Evolutionary conservation across 2,329 filamentous ascomycete genomes (phyloP), one percentile per base, ranked within the genome.

Genomic region (Curvularia spicifera): DNA sequence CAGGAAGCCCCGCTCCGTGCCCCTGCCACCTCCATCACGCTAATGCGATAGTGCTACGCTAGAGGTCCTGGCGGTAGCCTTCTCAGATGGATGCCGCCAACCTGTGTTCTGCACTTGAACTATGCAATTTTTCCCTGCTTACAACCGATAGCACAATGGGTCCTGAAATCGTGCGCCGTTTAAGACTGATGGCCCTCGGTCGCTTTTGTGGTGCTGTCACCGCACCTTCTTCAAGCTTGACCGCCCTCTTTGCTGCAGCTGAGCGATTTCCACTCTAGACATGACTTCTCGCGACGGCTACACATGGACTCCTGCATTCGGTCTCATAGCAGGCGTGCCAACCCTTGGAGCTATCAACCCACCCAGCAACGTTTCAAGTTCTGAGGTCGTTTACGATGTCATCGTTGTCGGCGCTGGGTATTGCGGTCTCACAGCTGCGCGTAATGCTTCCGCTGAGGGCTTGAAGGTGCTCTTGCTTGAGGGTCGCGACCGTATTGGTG

Each of bases 401-500:
- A 44, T 72, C 1, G 54, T 72, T 13, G 58, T 72, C 15, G 69
- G 67, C 9, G 69, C 64, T 7, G 69, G 69, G 5, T 70, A 71
- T 35, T 67, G 61, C 35, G 68, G 69, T 4, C 53, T 71, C 2
- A 69, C 68, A 20, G 69, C 70, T 31, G 69, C 70, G 1, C 61
- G 67, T 18, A 66, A 72, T 49, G 56, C 60, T 43, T 47, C 65
- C 1, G 44, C 61, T 7, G 64, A 66, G 37, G 69, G 69, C 9
- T 35, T 66, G 2, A 59, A 62, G 40, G 72, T 78, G 0, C 59
- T 79, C 1, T 58, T 78, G 3, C 44, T 80, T 0, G 78, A 80
- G 56, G 79, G 71, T 3, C 73, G 78, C 0, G 78, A 80, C 53
- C 76, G 78, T 3, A 77, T 80, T n/a, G 78, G 78, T 4, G 78